Conservation (phyloP, 805 yeast genomes). For the Isabelozyma gotoi region DNA sequence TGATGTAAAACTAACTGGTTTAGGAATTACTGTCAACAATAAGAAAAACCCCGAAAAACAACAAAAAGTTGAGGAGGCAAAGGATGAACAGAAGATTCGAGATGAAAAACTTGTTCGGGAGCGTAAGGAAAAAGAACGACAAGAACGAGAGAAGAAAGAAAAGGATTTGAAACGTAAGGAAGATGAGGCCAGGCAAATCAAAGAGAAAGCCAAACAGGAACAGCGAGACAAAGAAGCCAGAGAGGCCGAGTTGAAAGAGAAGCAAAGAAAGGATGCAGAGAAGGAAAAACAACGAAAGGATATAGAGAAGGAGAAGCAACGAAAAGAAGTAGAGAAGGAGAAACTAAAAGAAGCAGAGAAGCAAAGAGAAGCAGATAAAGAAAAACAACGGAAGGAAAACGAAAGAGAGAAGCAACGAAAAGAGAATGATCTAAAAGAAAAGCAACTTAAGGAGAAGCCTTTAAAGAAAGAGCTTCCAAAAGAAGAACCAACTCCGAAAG, state of each 20-base stretch:
- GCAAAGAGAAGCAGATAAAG: conserved; percentile 2
- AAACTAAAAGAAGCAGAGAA: conserved; percentile 2
- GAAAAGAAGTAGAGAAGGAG: conserved; percentile 2
- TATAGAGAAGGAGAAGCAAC: conserved; percentile 3
- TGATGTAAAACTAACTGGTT: conserved; percentile 8
- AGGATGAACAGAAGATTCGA: conserved; percentile 1
- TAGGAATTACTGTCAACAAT: conserved; percentile 5
- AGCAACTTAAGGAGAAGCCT: conserved; percentile 6
- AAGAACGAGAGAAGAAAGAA: conserved; percentile 1
- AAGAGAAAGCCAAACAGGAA: background rate
- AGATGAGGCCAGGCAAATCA: background rate
- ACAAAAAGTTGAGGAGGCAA: conserved; percentile 6
- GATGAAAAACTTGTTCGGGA: conserved; percentile 1
- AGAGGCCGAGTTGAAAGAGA: background rate
- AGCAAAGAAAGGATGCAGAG: conserved; percentile 2
- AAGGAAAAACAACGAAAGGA: background rate
- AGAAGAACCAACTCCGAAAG: no score
- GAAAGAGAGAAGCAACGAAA: conserved; percentile 4
- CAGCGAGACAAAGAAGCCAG: background rate
- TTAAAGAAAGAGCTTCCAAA: conserved; percentile 2
- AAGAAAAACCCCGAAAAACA: background rate
- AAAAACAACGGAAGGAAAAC: background rate
- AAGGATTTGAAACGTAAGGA: background rate
- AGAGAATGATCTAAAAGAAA: conserved; percentile 3
- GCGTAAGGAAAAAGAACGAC: background rate